Conservation (phyloP, 805 yeast species). For the Nakazawaea anatomiae region DNA sequence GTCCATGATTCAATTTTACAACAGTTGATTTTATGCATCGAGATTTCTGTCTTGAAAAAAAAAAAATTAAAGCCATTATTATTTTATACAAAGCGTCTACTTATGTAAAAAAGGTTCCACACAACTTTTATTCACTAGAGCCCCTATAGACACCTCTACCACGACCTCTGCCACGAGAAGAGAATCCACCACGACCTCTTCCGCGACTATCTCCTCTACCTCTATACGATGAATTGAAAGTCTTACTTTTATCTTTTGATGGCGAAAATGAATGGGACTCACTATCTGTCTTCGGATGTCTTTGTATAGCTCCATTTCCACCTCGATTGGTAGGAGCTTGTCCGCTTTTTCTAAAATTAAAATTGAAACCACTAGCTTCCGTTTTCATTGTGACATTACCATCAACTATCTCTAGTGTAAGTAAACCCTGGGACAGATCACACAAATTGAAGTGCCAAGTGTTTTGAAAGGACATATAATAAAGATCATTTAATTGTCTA, state of each 20-base stretch:
- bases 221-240: not conserved
- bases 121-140: not conserved
- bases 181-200: constrained; percentile 7
- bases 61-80: not conserved
- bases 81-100: not conserved
- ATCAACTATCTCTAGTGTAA: constrained; percentile 35
- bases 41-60: not conserved
- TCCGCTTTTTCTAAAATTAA: constrained; percentile 34
- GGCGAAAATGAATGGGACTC: not conserved
- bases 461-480: constrained; percentile 60
- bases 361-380: constrained; percentile 58
- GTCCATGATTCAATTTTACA: constrained; percentile 1
- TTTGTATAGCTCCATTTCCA: not conserved
- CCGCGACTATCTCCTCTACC: constrained; percentile 8
- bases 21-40: too few species aligned
- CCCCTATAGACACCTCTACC: constrained; percentile 9
- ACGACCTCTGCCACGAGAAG: constrained; percentile 6
- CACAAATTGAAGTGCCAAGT: constrained; percentile 76
- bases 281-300: not conserved
- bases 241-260: constrained; percentile 1
- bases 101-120: too few species aligned
- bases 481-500: constrained; percentile 50
- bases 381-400: constrained; percentile 50
- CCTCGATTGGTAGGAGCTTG: not conserved
- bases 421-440: constrained; percentile 48